These are phyloP conservation scores for Dacryopinax primogenitus DNA, from an alignment of 768 basidiomycete species.

Conservation along the genomic window DNA sequence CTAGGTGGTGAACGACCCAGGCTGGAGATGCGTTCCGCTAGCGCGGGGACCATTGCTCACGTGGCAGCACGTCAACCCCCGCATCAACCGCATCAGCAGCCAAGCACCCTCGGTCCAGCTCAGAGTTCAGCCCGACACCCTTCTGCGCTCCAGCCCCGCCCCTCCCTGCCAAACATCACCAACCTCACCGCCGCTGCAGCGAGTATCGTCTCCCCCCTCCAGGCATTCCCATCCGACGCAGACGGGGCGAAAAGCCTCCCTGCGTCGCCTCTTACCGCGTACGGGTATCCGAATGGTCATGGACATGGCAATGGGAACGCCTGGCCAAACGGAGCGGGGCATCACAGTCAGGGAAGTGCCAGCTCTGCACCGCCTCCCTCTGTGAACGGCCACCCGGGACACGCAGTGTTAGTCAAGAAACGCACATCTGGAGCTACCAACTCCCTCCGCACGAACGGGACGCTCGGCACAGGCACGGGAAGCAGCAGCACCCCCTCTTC, in stretches of 20 bases:
- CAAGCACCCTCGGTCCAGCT: not conserved
- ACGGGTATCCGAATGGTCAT: not conserved
- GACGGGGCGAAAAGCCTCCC: not conserved
- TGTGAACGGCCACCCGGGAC: too few species aligned
- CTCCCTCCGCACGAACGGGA: not conserved
- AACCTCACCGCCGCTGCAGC: not conserved
- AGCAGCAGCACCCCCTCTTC: constrained; percentile 1
- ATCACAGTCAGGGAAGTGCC: not conserved
- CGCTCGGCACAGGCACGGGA: not conserved
- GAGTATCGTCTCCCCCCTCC: not conserved
- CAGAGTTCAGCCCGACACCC: too few species aligned
- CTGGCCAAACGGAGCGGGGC: not conserved
- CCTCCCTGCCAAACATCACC: not conserved
- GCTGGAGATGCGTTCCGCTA: not conserved
- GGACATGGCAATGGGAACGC: not conserved
- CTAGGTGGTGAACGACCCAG: not conserved
- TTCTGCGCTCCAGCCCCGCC: not conserved
- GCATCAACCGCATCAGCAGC: not conserved
- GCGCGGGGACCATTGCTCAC: not conserved
- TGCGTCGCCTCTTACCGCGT: not conserved
- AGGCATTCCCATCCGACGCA: not conserved
- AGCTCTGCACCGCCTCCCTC: not conserved
- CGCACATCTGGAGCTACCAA: not conserved
- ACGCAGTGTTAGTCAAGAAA: too few species aligned
- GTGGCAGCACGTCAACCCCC: not conserved